These are phyloP conservation scores for Jaenimonas drosophilae DNA, from an alignment of 208 protist species.

Conservation along the genomic window DNA sequence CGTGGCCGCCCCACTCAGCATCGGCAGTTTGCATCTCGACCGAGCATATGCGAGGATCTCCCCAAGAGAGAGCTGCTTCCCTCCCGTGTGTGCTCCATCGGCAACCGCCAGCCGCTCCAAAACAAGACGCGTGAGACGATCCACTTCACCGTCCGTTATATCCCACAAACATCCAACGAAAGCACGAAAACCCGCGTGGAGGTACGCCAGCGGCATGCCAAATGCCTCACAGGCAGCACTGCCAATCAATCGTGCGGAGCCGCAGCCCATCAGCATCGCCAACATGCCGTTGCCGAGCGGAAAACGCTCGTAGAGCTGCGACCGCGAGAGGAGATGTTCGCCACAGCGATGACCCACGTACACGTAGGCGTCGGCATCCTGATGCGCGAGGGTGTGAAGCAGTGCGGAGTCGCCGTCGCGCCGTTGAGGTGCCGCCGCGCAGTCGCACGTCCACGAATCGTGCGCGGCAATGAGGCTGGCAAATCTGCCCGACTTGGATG, in stretches of 20 bases:
- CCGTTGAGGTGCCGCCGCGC: too few relatives aligned
- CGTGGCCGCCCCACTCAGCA: constrained; percentile 14
- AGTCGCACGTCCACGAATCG: too few relatives aligned
- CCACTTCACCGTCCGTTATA: constrained; percentile 71
- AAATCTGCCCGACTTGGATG: too few relatives aligned
- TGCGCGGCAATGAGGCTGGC: too few relatives aligned
- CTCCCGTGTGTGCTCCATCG: background rate
- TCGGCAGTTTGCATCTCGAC: constrained; percentile 9
- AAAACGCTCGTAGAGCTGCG: background rate
- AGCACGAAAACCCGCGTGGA: constrained; percentile 48
- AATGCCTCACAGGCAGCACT: constrained; percentile 21
- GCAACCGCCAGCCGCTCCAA: constrained; percentile 8
- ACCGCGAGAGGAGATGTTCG: background rate
- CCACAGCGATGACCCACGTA: constrained; percentile 3
- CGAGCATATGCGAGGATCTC: constrained; percentile 15
- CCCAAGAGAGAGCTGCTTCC: background rate
- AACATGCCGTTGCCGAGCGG: background rate
- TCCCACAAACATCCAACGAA: constrained; percentile 70
- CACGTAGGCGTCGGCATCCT: too few relatives aligned
- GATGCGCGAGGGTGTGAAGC: too few relatives aligned
- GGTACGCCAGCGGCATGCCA: constrained; percentile 60
- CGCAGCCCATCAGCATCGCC: constrained; percentile 75
- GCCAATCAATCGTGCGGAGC: constrained; percentile 39
- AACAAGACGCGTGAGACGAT: constrained; percentile 43
- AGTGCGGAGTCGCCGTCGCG: background rate